A percentile compares a stretch with the other conserved stretches of the same genome.
Conservation (phyloP, 2,329 filamentous ascomycete species). For the Diaporthe vexans region DNA sequence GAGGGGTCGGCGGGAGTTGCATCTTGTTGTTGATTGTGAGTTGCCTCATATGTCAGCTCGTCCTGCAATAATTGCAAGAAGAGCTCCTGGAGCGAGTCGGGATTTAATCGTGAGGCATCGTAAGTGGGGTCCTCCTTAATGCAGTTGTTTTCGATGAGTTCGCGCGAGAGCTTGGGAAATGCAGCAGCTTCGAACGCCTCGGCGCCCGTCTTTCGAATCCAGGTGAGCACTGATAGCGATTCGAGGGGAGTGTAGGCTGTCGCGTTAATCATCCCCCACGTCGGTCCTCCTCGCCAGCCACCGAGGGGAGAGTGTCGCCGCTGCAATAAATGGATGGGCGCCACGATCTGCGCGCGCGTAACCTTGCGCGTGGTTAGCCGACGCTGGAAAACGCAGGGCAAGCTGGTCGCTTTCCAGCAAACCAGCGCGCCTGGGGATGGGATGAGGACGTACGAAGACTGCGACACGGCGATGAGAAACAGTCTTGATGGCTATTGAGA, state of each 20-base stretch:
- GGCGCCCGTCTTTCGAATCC: slow-evolving; percentile 49
- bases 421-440: slow-evolving; percentile 32
- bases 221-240: slow-evolving; percentile 52
- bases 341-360: slow-evolving; percentile 47
- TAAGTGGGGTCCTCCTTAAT: slow-evolving; percentile 79
- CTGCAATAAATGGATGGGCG: slow-evolving; percentile 52
- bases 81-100: slow-evolving; percentile 83
- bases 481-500: slow-evolving; percentile 39
- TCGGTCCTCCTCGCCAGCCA: slow-evolving; percentile 51
- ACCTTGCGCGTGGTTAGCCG: slow-evolving; percentile 33
- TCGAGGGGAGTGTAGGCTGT: slow-evolving; percentile 53
- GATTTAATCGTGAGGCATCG: slow-evolving; percentile 80
- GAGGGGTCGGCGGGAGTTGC: slow-evolving; percentile 56
- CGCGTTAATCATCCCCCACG: slow-evolving; percentile 53
- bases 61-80: slow-evolving; percentile 84
- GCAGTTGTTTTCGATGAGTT: slow-evolving; percentile 80
- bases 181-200: slow-evolving; percentile 48
- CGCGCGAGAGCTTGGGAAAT: slow-evolving; percentile 60
- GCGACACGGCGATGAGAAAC: slow-evolving; percentile 12
- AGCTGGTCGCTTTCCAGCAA: slow-evolving; percentile 18
- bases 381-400: not conserved
- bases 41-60: slow-evolving; percentile 71
- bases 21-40: slow-evolving; percentile 17
- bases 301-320: slow-evolving; percentile 52
- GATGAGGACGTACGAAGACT: slow-evolving; percentile 35